Evolutionary conservation across 2,329 filamentous ascomycete genomes (phyloP).

Genomic region (Claviceps digitariae): DNA sequence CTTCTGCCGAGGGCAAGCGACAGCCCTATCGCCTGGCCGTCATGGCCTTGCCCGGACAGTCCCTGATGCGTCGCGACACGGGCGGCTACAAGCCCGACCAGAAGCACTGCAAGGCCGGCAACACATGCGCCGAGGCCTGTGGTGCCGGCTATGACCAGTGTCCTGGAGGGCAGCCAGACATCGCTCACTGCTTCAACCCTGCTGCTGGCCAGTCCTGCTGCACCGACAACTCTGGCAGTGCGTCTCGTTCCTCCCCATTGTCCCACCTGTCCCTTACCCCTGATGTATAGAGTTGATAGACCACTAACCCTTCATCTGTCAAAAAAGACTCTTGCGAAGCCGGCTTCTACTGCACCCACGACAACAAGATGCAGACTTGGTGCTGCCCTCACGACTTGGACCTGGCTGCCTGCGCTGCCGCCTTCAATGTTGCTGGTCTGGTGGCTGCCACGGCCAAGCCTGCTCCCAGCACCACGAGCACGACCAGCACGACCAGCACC

Average conservation of each 20-base stretch:
- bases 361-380: conserved; percentile 35
- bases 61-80: conserved; percentile 29
- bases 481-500: conserved; percentile 15
- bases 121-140: conserved; percentile 42
- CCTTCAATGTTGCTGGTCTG: conserved; percentile 34
- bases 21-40: conserved; percentile 25
- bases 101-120: conserved; percentile 33
- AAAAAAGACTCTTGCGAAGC: conserved; percentile 42
- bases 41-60: conserved; percentile 24
- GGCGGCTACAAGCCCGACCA: conserved; percentile 36
- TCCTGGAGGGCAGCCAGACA: conserved; percentile 28
- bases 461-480: conserved; percentile 13
- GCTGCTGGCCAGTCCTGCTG: conserved; percentile 41
- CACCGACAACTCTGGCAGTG: conserved; percentile 41
- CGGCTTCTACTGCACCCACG: conserved; percentile 50
- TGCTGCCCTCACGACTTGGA: conserved; percentile 47
- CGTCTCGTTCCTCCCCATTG: conserved; percentile 13
- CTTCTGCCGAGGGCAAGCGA: conserved; percentile 12
- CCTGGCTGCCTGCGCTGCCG: conserved; percentile 39
- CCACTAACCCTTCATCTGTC: background rate
- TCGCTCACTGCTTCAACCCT: conserved; percentile 46
- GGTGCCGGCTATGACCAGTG: conserved; percentile 36
- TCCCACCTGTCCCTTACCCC: too few species aligned
- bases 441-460: conserved; percentile 23
- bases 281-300: too few species aligned